A percentile compares a stretch with the other conserved stretches of the same genome.
phyloP scores from a whole-genome alignment of 2,329 filamentous ascomycete genomes.

The Claviceps sp. region DNA sequence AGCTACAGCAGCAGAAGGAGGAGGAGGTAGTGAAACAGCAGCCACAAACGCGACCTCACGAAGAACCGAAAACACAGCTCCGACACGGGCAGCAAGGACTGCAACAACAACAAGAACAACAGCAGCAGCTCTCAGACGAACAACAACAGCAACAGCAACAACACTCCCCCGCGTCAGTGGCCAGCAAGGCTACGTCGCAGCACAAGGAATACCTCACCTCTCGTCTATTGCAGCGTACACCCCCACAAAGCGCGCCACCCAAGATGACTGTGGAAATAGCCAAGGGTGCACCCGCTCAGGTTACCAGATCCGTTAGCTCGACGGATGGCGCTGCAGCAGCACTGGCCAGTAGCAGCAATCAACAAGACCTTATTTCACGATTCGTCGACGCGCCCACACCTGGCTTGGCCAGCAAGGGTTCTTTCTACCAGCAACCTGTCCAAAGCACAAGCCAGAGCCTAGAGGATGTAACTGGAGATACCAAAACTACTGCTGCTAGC shows the following conservation, averaged over 20 bases:
- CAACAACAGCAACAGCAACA: not conserved
- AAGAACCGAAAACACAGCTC: not conserved
- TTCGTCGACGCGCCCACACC: slow-evolving; percentile 42
- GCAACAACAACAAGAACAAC: not conserved
- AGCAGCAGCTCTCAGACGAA: not conserved
- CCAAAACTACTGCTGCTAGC: slow-evolving; percentile 28
- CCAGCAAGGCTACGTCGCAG: slow-evolving; percentile 28
- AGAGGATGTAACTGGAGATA: slow-evolving; percentile 23
- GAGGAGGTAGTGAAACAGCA: not conserved
- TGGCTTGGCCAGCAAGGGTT: slow-evolving; percentile 35
- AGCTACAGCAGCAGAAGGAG: not conserved
- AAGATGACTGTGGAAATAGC: slow-evolving; percentile 48
- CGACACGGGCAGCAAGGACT: not conserved
- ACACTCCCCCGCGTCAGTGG: slow-evolving; percentile 8
- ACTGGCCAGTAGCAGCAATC: slow-evolving; percentile 20
- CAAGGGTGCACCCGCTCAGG: slow-evolving; percentile 25
- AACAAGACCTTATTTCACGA: slow-evolving; percentile 42
- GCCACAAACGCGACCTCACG: not conserved
- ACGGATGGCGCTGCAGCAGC: slow-evolving; percentile 15
- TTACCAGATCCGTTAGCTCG: slow-evolving; percentile 19
- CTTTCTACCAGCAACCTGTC: slow-evolving; percentile 31
- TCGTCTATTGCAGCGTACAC: slow-evolving; percentile 49
- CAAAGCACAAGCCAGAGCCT: slow-evolving; percentile 16
- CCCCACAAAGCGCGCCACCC: slow-evolving; percentile 47
- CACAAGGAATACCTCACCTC: slow-evolving; percentile 57